A percentile compares a stretch with the other conserved stretches of the same genome.
phyloP scores from a whole-genome alignment of 306 rosid genomes.

The Quercus cerris region DNA sequence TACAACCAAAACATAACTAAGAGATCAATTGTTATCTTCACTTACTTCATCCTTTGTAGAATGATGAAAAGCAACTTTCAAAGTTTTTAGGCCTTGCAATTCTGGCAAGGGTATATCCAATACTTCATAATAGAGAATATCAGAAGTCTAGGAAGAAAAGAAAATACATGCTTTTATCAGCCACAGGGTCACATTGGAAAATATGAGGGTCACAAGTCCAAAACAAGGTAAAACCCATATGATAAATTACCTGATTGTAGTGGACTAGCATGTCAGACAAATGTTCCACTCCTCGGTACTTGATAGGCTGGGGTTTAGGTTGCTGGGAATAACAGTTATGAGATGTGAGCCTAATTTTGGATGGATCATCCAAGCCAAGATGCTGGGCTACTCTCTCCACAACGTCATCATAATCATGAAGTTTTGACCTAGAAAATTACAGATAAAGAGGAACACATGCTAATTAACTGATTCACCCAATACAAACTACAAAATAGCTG shows the following conservation, averaged over 20 bases:
- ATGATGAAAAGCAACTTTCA: slow-evolving; percentile 49
- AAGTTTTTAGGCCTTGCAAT: slow-evolving; percentile 47
- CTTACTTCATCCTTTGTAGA: slow-evolving; percentile 51
- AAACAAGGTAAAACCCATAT: not conserved
- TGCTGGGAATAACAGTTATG: slow-evolving; percentile 54
- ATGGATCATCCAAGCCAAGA: slow-evolving; percentile 48
- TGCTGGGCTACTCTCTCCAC: slow-evolving; percentile 48
- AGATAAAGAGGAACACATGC: not conserved
- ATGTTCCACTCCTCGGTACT: slow-evolving; percentile 44
- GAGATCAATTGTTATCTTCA: not conserved
- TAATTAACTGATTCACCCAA: not conserved
- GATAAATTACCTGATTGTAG: slow-evolving; percentile 43
- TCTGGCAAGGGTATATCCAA: slow-evolving; percentile 54
- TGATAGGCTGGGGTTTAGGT: slow-evolving; percentile 52
- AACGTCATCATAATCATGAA: slow-evolving; percentile 44
- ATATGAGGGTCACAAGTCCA: not conserved
- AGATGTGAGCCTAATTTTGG: slow-evolving; percentile 46
- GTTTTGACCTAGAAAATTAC: slow-evolving; percentile 34
- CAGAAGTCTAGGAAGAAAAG: slow-evolving; percentile 36
- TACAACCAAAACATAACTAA: not conserved
- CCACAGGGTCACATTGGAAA: not conserved
- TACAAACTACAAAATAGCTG: not conserved
- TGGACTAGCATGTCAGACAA: slow-evolving; percentile 50
- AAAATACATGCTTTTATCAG: not conserved
- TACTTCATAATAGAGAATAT: slow-evolving; percentile 47